These are phyloP conservation scores for Fusarium liriodendri DNA, from an alignment of 2,329 filamentous ascomycete species.

Conservation along the genomic window DNA sequence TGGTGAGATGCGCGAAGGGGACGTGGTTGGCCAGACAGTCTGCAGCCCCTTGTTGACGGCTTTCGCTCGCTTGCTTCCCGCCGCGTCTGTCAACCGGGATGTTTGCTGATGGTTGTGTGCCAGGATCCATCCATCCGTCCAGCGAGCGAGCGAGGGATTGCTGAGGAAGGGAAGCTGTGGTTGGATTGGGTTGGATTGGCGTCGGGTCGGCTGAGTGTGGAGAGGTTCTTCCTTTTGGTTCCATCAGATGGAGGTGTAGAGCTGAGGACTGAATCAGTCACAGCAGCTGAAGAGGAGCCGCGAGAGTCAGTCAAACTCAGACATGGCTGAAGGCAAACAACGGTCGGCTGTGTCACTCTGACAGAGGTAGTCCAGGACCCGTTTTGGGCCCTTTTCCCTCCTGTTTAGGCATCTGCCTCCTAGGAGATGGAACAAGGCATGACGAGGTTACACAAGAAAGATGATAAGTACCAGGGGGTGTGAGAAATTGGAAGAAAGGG, in stretches of 20 bases:
- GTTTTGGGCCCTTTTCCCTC: conserved; percentile 13
- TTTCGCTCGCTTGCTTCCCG: conserved; percentile 44
- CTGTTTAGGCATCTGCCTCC: conserved; percentile 25
- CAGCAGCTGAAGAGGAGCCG: not conserved
- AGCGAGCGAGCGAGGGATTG: not conserved
- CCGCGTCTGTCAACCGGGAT: conserved; percentile 41
- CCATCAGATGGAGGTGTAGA: not conserved
- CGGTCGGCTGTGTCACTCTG: conserved; percentile 10
- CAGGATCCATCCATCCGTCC: not conserved
- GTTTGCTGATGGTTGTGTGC: conserved; percentile 18
- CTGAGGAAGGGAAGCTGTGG: conserved; percentile 16
- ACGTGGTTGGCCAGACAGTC: conserved; percentile 35
- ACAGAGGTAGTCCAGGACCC: conserved; percentile 1
- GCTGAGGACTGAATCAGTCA: not conserved
- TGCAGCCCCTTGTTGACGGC: conserved; percentile 31
- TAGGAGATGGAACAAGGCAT: conserved; percentile 23
- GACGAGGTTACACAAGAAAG: conserved; percentile 35
- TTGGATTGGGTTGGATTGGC: conserved; percentile 26
- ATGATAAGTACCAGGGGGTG: conserved; percentile 17
- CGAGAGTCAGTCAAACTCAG: not conserved
- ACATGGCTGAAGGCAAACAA: conserved; percentile 13
- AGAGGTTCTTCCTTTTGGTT: not conserved
- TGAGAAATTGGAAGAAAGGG: conserved; percentile 25
- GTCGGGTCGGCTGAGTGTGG: conserved; percentile 18
- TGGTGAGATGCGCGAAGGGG: conserved; percentile 39